Conservation (phyloP, 257 asterid species). For the Solanum sejunctum region DNA sequence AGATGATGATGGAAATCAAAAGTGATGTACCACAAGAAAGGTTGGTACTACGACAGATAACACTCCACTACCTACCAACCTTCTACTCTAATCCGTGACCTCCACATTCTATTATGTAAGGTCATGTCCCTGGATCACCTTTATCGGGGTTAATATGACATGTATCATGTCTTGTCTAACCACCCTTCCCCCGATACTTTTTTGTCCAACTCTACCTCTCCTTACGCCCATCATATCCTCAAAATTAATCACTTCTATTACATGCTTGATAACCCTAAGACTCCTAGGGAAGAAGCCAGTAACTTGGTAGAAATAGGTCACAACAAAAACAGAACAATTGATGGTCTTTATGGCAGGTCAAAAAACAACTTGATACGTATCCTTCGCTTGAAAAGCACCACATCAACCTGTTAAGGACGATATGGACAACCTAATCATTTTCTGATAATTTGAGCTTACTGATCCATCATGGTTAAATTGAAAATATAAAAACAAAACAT, state of each 20-base stretch:
- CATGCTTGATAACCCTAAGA: not conserved
- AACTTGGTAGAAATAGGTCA: not conserved
- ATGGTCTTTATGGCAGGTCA: not conserved
- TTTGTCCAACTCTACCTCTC: not conserved
- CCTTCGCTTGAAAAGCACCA: not conserved
- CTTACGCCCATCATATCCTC: not conserved
- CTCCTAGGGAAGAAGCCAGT: not conserved
- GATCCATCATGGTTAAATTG: not conserved
- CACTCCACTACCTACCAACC: not conserved
- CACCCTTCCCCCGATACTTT: not conserved
- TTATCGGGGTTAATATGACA: too few relatives aligned
- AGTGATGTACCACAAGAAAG: not conserved
- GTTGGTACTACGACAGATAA: not conserved
- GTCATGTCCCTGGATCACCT: not conserved
- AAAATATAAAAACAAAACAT: not conserved
- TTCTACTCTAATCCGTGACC: not conserved
- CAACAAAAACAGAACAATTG: not conserved
- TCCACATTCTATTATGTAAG: not conserved
- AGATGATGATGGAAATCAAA: not conserved
- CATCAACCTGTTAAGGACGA: not conserved
- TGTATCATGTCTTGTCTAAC: not conserved
- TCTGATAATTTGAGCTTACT: not conserved
- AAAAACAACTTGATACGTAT: not conserved
- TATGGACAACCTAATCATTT: not conserved
- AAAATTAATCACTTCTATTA: not conserved